Conservation (phyloP, 495 filamentous ascomycete genomes). For the Neurospora sp. region DNA sequence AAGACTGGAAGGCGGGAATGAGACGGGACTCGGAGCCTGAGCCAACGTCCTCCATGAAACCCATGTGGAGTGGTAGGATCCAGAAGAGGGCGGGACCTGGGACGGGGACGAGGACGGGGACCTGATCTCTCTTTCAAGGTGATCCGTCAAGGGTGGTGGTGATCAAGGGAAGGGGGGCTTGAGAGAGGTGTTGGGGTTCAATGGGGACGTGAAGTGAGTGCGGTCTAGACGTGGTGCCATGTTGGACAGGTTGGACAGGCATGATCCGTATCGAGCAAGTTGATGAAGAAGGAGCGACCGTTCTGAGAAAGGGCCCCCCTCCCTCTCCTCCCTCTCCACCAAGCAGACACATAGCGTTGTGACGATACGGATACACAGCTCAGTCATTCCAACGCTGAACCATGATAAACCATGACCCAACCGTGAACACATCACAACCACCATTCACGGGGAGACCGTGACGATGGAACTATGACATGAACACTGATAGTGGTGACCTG, state of each 20-base stretch:
- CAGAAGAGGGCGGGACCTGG: neutral
- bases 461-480: neutral
- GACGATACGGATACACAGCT: neutral
- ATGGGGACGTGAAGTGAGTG: slow-evolving; percentile 12
- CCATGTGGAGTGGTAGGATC: neutral
- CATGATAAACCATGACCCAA: neutral
- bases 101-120: neutral
- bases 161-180: no score
- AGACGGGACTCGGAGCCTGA: neutral
- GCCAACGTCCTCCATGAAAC: neutral
- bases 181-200: no score
- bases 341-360: neutral
- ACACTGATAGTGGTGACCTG: neutral
- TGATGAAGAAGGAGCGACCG: neutral
- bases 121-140: neutral
- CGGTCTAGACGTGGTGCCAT: slow-evolving; percentile 18
- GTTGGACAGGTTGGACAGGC: slow-evolving; percentile 14
- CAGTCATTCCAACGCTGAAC: neutral
- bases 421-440: neutral
- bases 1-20: neutral
- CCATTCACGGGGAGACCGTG: neutral
- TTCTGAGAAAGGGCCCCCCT: neutral
- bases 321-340: neutral
- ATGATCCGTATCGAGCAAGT: slow-evolving; percentile 11
- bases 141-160: neutral